These are phyloP conservation scores for Paramecium caudatum DNA, from an alignment of 73 alveolate genomes.

Conservation along the genomic window DNA sequence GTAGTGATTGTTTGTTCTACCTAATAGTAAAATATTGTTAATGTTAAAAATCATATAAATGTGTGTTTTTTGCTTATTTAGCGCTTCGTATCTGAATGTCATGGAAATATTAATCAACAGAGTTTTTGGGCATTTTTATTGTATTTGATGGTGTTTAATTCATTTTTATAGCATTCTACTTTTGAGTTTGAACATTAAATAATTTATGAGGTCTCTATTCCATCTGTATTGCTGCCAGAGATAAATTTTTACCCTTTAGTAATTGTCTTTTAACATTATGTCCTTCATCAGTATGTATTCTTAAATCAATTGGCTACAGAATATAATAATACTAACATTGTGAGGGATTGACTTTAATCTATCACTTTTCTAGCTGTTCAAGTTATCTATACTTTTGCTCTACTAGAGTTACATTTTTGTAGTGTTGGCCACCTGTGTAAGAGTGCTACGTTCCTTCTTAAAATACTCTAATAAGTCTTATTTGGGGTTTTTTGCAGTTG, in stretches of 20 bases:
- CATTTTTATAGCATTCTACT: too few species aligned
- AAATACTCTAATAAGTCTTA: constrained; percentile 52
- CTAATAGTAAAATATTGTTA: not conserved
- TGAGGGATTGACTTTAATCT: not conserved
- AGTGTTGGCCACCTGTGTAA: not conserved
- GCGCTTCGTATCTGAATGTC: not conserved
- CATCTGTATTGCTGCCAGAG: constrained; percentile 25
- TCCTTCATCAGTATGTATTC: constrained; percentile 56
- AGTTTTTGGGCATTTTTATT: not conserved
- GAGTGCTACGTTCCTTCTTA: constrained; percentile 52
- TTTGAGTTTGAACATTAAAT: too few species aligned
- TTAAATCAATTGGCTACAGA: not conserved
- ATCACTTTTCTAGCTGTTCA: constrained; percentile 27
- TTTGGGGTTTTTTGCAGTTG: constrained; percentile 49
- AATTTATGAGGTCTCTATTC: not conserved
- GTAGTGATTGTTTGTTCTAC: not conserved
- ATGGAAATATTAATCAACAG: not conserved
- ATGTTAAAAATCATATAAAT: constrained; percentile 22
- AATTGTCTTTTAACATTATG: not conserved
- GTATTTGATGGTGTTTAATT: constrained; percentile 4
- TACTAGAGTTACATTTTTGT: constrained; percentile 38
- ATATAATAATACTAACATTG: not conserved
- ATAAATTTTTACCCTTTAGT: constrained; percentile 37
- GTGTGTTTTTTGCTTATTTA: not conserved
- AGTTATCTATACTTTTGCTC: constrained; percentile 29